Evolutionary conservation across 2,329 filamentous ascomycete species (phyloP).

Genomic region (Blastomyces parvus): DNA sequence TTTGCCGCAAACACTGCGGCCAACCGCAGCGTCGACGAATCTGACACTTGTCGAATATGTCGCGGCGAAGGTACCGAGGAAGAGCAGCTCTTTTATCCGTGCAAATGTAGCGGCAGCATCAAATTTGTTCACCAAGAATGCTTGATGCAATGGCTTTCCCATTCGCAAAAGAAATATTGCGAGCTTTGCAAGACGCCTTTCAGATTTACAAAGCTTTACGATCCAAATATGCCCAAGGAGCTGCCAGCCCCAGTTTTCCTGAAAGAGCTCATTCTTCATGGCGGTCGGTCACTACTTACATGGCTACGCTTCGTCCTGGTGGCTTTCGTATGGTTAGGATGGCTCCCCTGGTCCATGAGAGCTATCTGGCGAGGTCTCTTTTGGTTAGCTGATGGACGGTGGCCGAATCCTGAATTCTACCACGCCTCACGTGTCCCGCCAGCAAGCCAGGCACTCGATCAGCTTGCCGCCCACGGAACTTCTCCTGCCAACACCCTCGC

Average conservation of each 20-base stretch:
- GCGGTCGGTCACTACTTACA: constrained; percentile 59
- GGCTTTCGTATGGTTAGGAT: constrained; percentile 74
- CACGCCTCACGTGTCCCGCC: constrained; percentile 15
- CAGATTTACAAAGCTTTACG: constrained; percentile 95
- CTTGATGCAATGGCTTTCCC: constrained; percentile 96
- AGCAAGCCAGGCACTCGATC: constrained; percentile 17
- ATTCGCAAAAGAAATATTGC: constrained; percentile 99
- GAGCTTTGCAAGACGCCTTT: constrained; percentile 98
- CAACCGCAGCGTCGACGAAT: constrained; percentile 41
- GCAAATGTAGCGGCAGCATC: constrained; percentile 98
- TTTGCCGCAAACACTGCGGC: constrained; percentile 36
- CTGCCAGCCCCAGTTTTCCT: constrained; percentile 75
- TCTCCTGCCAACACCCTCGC: constrained; percentile 18
- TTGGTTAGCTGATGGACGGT: constrained; percentile 79
- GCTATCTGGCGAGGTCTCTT: constrained; percentile 89
- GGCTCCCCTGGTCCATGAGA: constrained; percentile 83
- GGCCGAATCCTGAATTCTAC: constrained; percentile 33
- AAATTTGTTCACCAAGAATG: constrained; percentile 98
- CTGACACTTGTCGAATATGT: constrained; percentile 94
- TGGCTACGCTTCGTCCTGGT: constrained; percentile 75
- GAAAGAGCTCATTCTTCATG: constrained; percentile 65
- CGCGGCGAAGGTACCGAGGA: constrained; percentile 71
- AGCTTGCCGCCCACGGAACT: constrained; percentile 23
- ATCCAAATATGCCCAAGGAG: constrained; percentile 79
- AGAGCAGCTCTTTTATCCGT: constrained; percentile 91